These are phyloP conservation scores for Magnolia sinica DNA, from an alignment of 164 flowering plant species.

Conservation along the genomic window DNA sequence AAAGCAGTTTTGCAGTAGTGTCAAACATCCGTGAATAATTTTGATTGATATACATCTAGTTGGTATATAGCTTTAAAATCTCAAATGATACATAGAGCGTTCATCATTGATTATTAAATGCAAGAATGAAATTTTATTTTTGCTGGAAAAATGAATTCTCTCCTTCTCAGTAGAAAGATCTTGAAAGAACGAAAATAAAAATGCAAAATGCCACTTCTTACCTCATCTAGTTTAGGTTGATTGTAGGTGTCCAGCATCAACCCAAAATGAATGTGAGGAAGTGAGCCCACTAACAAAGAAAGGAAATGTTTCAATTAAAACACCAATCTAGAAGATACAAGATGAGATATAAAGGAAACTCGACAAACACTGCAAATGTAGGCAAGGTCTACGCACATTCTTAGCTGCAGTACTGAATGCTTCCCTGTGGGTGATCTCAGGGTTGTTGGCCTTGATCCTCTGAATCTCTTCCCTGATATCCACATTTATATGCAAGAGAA, in stretches of 20 bases:
- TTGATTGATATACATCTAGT: neutral
- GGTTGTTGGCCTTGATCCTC: slow-evolving; percentile 89
- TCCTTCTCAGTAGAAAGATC: too few species aligned
- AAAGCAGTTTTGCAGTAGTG: too few species aligned
- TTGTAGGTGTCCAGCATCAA: slow-evolving; percentile 71
- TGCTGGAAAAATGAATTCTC: too few species aligned
- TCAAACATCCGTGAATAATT: too few species aligned
- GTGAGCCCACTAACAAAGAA: slow-evolving; percentile 70
- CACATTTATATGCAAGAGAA: neutral
- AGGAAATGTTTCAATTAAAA: neutral
- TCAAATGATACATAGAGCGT: neutral
- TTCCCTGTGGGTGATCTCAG: slow-evolving; percentile 84
- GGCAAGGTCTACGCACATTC: slow-evolving; percentile 46
- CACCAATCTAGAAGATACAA: too few species aligned
- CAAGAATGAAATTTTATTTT: neutral
- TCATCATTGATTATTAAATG: neutral
- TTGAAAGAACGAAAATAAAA: too few species aligned
- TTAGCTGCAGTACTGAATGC: slow-evolving; percentile 95
- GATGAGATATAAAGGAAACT: too few species aligned
- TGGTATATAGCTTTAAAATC: neutral
- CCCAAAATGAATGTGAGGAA: slow-evolving; percentile 85
- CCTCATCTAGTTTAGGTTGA: slow-evolving; percentile 43
- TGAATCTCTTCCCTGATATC: slow-evolving; percentile 80
- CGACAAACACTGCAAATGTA: neutral
- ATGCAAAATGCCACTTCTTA: too few species aligned